Percentiles rank a stretch among this genome's conserved stretches.
Evolutionary conservation across 345 rosid species (phyloP).

Genomic region (Trapa incisa): DNA sequence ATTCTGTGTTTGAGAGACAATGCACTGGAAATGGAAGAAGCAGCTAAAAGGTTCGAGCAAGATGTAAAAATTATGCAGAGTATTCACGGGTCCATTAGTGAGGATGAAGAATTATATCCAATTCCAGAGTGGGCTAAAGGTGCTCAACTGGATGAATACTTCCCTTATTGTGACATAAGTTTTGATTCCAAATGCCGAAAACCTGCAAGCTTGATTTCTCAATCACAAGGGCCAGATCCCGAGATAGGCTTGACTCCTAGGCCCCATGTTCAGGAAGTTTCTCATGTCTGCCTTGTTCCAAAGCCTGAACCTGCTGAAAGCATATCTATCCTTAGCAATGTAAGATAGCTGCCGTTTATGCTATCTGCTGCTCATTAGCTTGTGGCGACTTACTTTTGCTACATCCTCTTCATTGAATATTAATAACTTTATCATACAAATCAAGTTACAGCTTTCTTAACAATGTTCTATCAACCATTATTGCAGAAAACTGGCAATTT

Average conservation of each 20-base stretch:
- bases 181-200: conserved; percentile 16
- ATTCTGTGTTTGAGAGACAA: conserved; percentile 70
- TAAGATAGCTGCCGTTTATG: conserved; percentile 19
- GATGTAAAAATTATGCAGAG: conserved; percentile 32
- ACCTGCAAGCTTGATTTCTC: neutral
- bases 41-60: conserved; percentile 68
- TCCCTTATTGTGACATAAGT: conserved; percentile 54
- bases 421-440: neutral
- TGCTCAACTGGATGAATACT: conserved; percentile 42
- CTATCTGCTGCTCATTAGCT: neutral
- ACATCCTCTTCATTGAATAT: neutral
- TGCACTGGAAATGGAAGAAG: conserved; percentile 64
- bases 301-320: conserved; percentile 25
- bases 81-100: conserved; percentile 22
- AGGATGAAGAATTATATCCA: conserved; percentile 38
- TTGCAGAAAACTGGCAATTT: conserved; percentile 35
- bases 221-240: neutral
- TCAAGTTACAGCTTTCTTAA: neutral
- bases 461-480: neutral
- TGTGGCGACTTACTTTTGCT: neutral
- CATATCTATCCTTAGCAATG: conserved; percentile 27
- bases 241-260: conserved; percentile 6
- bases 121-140: conserved; percentile 28
- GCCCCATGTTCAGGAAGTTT: neutral
- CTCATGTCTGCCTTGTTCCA: neutral